Evolutionary conservation across 176 grass and related monocot genomes (phyloP).

Genomic region (Rhipidocladum racemiflorum): DNA sequence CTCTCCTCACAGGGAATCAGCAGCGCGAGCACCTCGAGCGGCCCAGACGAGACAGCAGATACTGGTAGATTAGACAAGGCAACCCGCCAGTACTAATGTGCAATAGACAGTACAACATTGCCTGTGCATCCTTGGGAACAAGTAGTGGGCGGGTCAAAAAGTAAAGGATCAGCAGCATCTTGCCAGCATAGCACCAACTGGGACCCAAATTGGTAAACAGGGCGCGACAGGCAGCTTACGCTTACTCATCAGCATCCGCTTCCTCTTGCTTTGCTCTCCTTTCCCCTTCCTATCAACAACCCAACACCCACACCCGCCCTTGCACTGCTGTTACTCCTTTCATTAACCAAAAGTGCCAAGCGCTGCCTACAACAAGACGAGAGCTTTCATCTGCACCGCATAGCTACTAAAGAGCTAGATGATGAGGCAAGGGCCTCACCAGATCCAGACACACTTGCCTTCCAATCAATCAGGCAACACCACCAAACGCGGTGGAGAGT

Average conservation of each 20-base stretch:
- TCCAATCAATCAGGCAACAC: background rate
- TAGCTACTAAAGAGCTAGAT: background rate
- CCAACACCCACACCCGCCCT: background rate
- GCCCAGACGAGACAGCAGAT: background rate
- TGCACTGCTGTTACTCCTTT: background rate
- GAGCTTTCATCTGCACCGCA: background rate
- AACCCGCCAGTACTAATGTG: too few relatives aligned
- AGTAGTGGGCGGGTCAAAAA: background rate
- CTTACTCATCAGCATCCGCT: background rate
- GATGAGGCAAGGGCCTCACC: background rate
- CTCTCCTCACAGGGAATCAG: background rate
- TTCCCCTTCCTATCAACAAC: background rate
- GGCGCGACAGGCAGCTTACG: background rate
- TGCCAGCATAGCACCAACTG: background rate
- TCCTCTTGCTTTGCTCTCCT: background rate
- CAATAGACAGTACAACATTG: too few relatives aligned
- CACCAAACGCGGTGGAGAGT: background rate
- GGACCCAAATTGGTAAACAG: background rate
- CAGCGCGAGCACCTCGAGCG: background rate
- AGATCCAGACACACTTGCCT: background rate
- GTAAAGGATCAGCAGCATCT: background rate
- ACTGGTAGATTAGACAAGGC: background rate
- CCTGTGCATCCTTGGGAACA: too few relatives aligned
- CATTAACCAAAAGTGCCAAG: background rate
- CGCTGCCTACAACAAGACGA: too few relatives aligned